phyloP scores from a whole-genome alignment of 345 rosid species.

The Dipteronia sinensis region DNA sequence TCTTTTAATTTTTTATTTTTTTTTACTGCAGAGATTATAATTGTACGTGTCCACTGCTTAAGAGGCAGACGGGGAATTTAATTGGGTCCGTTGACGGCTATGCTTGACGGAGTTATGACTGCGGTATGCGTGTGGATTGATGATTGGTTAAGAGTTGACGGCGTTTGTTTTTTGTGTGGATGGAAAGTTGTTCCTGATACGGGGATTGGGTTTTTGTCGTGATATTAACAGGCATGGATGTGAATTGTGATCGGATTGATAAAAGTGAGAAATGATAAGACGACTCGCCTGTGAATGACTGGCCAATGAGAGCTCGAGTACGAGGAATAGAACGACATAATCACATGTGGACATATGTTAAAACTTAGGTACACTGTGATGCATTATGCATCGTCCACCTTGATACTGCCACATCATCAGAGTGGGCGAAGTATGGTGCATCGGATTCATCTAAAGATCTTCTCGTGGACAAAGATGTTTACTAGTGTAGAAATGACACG shows the following conservation, averaged over 20 bases:
- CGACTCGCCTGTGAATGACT: neutral
- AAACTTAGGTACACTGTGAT: no score
- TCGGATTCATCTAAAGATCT: no score
- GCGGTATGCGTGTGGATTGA: neutral
- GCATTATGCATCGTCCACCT: no score
- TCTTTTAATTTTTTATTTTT: neutral
- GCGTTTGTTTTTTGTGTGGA: constrained; percentile 23
- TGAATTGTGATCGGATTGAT: neutral
- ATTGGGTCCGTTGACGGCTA: constrained; percentile 15
- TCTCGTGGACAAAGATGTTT: no score
- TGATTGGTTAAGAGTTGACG: constrained; percentile 20
- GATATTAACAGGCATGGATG: constrained; percentile 43
- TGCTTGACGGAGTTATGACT: neutral
- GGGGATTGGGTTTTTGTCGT: constrained; percentile 44
- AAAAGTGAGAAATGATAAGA: neutral
- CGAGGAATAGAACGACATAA: neutral
- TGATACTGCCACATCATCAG: no score
- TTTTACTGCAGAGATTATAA: neutral
- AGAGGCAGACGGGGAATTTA: constrained; percentile 22
- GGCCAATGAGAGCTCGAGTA: neutral
- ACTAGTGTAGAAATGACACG: neutral
- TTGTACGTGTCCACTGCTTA: constrained; percentile 21
- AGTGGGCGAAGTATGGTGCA: no score
- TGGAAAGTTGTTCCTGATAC: constrained; percentile 44
- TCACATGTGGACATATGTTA: constrained; percentile 6